Conservation (phyloP, 2,329 filamentous ascomycete genomes). For the Aquanectria penicillioides region DNA sequence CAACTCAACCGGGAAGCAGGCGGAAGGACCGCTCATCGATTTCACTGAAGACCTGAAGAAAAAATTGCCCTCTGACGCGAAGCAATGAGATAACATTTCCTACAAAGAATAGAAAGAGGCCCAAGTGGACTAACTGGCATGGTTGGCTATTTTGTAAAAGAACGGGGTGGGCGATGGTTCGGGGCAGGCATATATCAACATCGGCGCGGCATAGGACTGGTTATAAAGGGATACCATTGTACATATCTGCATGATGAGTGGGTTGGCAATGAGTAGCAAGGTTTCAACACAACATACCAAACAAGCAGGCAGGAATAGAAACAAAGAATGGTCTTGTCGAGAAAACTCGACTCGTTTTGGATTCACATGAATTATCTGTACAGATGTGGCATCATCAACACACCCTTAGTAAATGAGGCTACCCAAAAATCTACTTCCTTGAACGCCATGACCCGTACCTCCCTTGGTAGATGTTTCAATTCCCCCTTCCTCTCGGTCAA, state of each 20-base stretch:
- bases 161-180: conserved; percentile 25
- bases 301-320: conserved; percentile 21
- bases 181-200: conserved; percentile 37
- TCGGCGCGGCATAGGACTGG: conserved; percentile 39
- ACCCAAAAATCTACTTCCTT: conserved; percentile 30
- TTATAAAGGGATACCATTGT: conserved; percentile 40
- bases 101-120: conserved; percentile 26
- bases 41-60: conserved; percentile 66
- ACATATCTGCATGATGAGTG: conserved; percentile 36
- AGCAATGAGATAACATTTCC: conserved; percentile 35
- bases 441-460: conserved; percentile 41
- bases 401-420: conserved; percentile 29
- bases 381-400: conserved; percentile 27
- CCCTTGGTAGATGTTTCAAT: conserved; percentile 25
- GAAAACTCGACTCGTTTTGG: conserved; percentile 23
- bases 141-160: conserved; percentile 30
- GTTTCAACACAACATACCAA: conserved; percentile 38
- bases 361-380: conserved; percentile 33
- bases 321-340: conserved; percentile 17
- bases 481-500: not conserved
- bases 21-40: conserved; percentile 63
- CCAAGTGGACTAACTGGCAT: conserved; percentile 17
- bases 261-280: conserved; percentile 40
- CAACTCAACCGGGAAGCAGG: conserved; percentile 57
- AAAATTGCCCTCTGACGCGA: conserved; percentile 51